Conservation (phyloP, 192 early-diverging fungal genomes). For the Backusella macrospora region DNA sequence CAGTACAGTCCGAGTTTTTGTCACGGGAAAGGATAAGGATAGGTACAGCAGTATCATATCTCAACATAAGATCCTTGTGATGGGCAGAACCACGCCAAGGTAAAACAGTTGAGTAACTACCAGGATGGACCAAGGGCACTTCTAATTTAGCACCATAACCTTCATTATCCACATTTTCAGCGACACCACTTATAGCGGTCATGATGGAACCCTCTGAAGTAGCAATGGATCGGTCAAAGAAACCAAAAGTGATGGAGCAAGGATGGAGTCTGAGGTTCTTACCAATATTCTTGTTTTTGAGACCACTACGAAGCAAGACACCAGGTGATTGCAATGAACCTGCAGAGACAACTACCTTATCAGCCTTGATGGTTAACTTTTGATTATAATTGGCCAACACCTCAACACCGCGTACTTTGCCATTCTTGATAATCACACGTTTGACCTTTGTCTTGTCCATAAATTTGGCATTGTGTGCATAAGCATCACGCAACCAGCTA, state of each 20-base stretch:
- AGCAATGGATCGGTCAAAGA: constrained; percentile 57
- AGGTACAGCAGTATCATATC: constrained; percentile 50
- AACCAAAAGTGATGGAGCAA: constrained; percentile 60
- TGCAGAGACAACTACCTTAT: constrained; percentile 60
- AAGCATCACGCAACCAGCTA: constrained; percentile 72
- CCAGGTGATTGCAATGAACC: constrained; percentile 72
- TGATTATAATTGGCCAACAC: constrained; percentile 18
- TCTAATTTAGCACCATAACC: constrained; percentile 73
- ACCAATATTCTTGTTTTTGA: constrained; percentile 75
- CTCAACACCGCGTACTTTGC: constrained; percentile 60
- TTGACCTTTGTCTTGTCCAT: constrained; percentile 60
- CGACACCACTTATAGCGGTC: constrained; percentile 62
- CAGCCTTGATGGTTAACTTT: constrained; percentile 48
- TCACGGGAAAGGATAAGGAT: constrained; percentile 66
- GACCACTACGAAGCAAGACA: constrained; percentile 61
- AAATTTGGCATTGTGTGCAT: constrained; percentile 61
- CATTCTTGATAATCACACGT: constrained; percentile 57
- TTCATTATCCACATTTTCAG: constrained; percentile 59
- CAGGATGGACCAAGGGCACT: constrained; percentile 59
- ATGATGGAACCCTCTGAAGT: constrained; percentile 62
- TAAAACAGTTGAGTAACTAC: constrained; percentile 37
- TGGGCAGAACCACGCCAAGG: constrained; percentile 53
- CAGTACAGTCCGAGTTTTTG: constrained; percentile 50
- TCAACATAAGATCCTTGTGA: constrained; percentile 57
- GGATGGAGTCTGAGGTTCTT: constrained; percentile 68